phyloP scores from a whole-genome alignment of 2,329 filamentous ascomycete genomes.

The Alternaria triticina region DNA sequence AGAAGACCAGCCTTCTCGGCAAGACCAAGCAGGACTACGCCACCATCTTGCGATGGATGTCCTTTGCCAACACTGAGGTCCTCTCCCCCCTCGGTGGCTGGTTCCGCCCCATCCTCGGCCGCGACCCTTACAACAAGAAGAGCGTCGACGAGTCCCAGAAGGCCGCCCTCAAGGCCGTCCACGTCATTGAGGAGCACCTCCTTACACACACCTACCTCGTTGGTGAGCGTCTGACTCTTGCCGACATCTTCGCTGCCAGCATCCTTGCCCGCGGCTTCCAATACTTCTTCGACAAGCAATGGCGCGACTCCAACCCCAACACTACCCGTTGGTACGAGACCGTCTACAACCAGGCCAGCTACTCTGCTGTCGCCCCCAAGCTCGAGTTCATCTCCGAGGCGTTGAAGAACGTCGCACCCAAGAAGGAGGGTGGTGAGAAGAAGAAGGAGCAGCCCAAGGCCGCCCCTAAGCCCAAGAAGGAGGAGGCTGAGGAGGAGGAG shows the following conservation, averaged over 20 bases:
- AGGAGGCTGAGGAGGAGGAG: conserved; percentile 67
- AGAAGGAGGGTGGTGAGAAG: conserved; percentile 70
- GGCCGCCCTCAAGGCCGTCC: conserved; percentile 70
- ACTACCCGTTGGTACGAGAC: conserved; percentile 94
- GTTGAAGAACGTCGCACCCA: conserved; percentile 75
- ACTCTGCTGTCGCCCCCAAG: conserved; percentile 77
- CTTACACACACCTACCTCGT: conserved; percentile 95
- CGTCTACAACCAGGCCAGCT: conserved; percentile 90
- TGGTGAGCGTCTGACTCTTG: conserved; percentile 95
- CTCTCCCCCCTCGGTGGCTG: conserved; percentile 75
- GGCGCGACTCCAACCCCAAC: conserved; percentile 82
- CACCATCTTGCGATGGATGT: conserved; percentile 98
- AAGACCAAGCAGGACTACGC: conserved; percentile 99
- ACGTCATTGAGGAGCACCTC: conserved; percentile 85
- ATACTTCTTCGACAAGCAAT: conserved; percentile 92
- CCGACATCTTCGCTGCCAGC: conserved; percentile 84
- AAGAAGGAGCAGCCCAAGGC: conserved; percentile 73
- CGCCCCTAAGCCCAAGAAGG: conserved; percentile 59
- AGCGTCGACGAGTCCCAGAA: conserved; percentile 80
- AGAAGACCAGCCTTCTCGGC: conserved; percentile 98
- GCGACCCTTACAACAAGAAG: conserved; percentile 97
- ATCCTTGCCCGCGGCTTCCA: conserved; percentile 88
- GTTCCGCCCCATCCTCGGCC: conserved; percentile 86
- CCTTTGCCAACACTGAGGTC: conserved; percentile 90
- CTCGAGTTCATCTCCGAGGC: conserved; percentile 82